phyloP scores from a whole-genome alignment of 108 stramenopile species.

The Cyclotella kingstonii region DNA sequence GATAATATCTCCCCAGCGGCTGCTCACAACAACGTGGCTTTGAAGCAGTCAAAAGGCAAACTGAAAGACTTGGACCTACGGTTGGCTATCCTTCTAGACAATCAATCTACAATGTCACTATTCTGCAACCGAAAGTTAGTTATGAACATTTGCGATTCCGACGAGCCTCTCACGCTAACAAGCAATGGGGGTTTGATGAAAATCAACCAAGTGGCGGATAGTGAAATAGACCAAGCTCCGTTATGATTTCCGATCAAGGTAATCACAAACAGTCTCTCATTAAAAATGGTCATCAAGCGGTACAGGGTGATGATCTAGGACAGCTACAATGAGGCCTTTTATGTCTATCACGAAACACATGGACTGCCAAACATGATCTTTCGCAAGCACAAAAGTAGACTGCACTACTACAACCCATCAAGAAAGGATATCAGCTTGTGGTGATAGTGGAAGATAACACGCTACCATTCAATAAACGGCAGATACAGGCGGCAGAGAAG shows the following conservation, averaged over 20 bases:
- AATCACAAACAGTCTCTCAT: conserved; percentile 17
- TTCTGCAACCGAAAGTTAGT: conserved; percentile 3
- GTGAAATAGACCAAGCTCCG: background rate
- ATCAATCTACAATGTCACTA: conserved; percentile 12
- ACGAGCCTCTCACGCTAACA: background rate
- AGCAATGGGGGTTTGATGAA: conserved; percentile 5
- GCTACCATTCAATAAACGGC: conserved; percentile 7
- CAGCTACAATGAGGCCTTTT: conserved; percentile 7
- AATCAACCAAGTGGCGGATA: background rate
- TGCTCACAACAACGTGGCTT: background rate
- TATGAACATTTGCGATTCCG: background rate
- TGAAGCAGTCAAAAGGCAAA: background rate
- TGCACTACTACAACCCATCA: conserved; percentile 13
- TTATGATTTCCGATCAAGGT: conserved; percentile 14
- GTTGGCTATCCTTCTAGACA: conserved; percentile 5
- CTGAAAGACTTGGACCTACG: background rate
- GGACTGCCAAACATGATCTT: conserved; percentile 20
- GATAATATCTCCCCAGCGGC: too few relatives aligned
- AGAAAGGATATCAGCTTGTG: background rate
- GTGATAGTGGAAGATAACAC: conserved; percentile 6
- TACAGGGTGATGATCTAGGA: conserved; percentile 25
- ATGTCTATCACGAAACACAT: conserved; percentile 1
- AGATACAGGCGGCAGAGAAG: conserved; percentile 13
- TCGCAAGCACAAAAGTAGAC: conserved; percentile 7
- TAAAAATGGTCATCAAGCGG: background rate